Conservation (phyloP, 495 filamentous ascomycete species). For the Lasiosphaeria miniovina region DNA sequence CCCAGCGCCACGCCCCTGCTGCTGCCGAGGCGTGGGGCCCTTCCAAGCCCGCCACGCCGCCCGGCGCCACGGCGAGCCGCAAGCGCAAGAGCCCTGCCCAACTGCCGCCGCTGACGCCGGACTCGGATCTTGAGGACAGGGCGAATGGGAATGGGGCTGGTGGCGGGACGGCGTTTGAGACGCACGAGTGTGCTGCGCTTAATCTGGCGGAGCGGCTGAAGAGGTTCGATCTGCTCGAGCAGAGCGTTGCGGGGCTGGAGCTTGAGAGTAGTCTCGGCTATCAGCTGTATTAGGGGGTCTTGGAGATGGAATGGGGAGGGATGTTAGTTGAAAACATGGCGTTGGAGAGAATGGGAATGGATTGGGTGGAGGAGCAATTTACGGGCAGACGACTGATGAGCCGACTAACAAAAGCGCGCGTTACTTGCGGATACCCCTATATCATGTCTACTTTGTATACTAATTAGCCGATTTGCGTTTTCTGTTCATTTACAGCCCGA, state of each 20-base stretch:
- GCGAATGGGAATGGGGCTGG: not conserved
- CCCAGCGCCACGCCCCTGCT: not conserved
- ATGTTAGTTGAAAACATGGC: not conserved
- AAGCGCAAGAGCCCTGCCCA: conserved; percentile 14
- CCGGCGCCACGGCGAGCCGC: not conserved
- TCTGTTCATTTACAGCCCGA: too few species aligned
- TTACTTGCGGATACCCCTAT: too few species aligned
- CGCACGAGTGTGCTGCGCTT: conserved; percentile 18
- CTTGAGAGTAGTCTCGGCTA: conserved; percentile 28
- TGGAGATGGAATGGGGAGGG: not conserved
- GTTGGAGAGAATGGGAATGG: too few species aligned
- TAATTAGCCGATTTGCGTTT: too few species aligned
- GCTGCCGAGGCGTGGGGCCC: conserved; percentile 8
- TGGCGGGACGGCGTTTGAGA: conserved; percentile 8
- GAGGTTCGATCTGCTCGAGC: conserved; percentile 17
- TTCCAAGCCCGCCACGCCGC: not conserved
- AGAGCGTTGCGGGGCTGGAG: conserved; percentile 22
- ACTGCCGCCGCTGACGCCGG: conserved; percentile 20
- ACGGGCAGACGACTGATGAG: not conserved
- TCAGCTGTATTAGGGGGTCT: conserved; percentile 15
- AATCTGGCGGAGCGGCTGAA: conserved; percentile 18
- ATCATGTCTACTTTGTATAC: too few species aligned
- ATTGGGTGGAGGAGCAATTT: too few species aligned
- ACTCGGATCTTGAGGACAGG: conserved; percentile 26
- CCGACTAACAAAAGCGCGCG: not conserved